Evolutionary conservation across 805 yeast species (phyloP), one percentile per base, ranked within the genome.

Genomic region (Teunomyces panamensis): DNA sequence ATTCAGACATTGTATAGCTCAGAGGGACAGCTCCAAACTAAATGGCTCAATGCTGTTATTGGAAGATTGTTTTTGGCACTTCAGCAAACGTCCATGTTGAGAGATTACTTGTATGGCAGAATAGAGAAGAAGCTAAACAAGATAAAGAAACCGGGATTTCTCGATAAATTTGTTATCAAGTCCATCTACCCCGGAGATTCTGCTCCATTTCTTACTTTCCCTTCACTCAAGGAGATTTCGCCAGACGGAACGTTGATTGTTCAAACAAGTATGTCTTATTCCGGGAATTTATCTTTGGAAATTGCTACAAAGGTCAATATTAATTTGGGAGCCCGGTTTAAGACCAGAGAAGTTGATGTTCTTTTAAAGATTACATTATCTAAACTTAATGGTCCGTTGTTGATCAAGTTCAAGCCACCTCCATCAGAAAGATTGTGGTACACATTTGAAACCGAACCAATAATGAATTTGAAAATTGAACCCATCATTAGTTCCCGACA

Each of bases 391-490:
- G 99, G 99, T 0, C 86, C 87, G 1, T 54, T 92, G 48, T 60
- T 87, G 0, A 58, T 91, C 16, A 70, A 79, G 35, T 61, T 92
- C 30, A 94, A 94, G 60, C 89, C 95, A 1, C 96, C 97, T 1
- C 98, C 99, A 7, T 84, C 96, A 1, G 83, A 82, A 45, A 77
- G 99, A 58, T 58, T 94, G 1, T 94, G 99, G 99, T 94, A 89
- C 60, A 80, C 88, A 1, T 94, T 90, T 63, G 87, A 82, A 51
- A 66, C 77, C 9, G 88, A 85, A 77, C 99, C 99, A 0, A 72
- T 75, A 7, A 65, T 92, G 60, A 85, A 83, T 47, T 62, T 92
- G 49, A 81, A 78, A 30, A 84, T 91, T 43, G 97, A 90, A 63
- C 99, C 99, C 0, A 80, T 89, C n/a, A 89, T 92, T 9, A 87